These are phyloP conservation scores for Dactylellina haptotyla DNA, from an alignment of 2,329 filamentous ascomycete species.

Conservation along the genomic window DNA sequence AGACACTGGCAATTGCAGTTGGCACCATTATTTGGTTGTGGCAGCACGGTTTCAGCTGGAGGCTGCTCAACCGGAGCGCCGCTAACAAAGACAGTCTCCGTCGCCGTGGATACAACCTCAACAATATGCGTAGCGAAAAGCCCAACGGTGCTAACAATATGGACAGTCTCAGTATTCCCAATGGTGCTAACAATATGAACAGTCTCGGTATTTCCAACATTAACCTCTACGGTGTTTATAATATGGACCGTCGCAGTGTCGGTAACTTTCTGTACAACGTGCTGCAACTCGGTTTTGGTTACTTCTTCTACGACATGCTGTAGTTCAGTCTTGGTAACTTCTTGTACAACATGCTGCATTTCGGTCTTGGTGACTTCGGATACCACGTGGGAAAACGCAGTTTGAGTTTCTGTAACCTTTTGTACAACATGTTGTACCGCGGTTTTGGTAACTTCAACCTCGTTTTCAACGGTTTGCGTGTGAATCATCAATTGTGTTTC, in stretches of 20 bases:
- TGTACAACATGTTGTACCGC: conserved; percentile 12
- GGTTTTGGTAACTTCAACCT: conserved; percentile 32
- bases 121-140: conserved; percentile 14
- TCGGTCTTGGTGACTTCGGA: conserved; percentile 31
- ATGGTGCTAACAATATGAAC: conserved; percentile 23
- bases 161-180: conserved; percentile 21
- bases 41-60: conserved; percentile 11
- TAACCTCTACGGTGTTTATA: conserved; percentile 24
- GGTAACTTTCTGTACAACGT: conserved; percentile 30
- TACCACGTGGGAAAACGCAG: conserved; percentile 1
- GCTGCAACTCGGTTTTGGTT: conserved; percentile 28
- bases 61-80: conserved; percentile 30
- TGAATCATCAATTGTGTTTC: conserved; percentile 27
- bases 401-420: conserved; percentile 22
- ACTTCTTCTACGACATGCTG: conserved; percentile 34
- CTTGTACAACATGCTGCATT: background rate
- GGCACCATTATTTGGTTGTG: conserved; percentile 14
- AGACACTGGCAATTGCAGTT: conserved; percentile 45
- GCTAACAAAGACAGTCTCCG: conserved; percentile 30
- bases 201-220: conserved; percentile 12
- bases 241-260: conserved; percentile 28
- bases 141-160: conserved; percentile 23
- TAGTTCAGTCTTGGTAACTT: conserved; percentile 17
- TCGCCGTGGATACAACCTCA: conserved; percentile 14
- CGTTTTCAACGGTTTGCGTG: conserved; percentile 33